phyloP scores from a whole-genome alignment of 495 filamentous ascomycete genomes.

The Aeminium ludgeri region DNA sequence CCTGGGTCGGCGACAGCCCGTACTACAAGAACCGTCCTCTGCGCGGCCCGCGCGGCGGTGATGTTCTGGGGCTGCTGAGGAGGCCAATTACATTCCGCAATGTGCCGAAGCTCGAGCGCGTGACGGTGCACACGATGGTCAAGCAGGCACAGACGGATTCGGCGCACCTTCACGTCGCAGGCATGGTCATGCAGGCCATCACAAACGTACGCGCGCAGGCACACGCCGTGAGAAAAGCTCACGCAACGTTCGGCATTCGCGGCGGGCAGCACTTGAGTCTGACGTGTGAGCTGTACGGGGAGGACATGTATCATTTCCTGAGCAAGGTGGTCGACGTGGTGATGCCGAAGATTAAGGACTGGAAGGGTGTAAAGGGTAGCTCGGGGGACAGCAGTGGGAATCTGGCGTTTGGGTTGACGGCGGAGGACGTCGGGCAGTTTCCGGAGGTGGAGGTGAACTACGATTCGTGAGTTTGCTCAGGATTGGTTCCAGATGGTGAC shows the following conservation, averaged over 20 bases:
- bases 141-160: slow-evolving; percentile 42
- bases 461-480: slow-evolving; percentile 49
- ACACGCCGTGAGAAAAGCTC: slow-evolving; percentile 47
- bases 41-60: slow-evolving; percentile 63
- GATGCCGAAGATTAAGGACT: slow-evolving; percentile 88
- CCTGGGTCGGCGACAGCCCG: slow-evolving; percentile 78
- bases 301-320: slow-evolving; percentile 77
- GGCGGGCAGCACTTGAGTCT: slow-evolving; percentile 41
- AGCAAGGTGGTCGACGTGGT: slow-evolving; percentile 75
- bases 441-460: slow-evolving; percentile 89
- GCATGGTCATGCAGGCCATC: slow-evolving; percentile 70
- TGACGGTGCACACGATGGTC: slow-evolving; percentile 64
- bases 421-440: slow-evolving; percentile 60
- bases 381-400: slow-evolving; percentile 77
- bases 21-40: slow-evolving; percentile 84
- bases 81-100: slow-evolving; percentile 69
- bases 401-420: slow-evolving; percentile 58
- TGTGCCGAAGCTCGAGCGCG: slow-evolving; percentile 61
- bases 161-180: slow-evolving; percentile 57
- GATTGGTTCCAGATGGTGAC: neutral
- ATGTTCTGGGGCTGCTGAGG: slow-evolving; percentile 50
- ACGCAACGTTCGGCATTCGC: slow-evolving; percentile 45
- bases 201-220: slow-evolving; percentile 58
- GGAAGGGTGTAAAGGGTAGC: slow-evolving; percentile 59
- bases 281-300: slow-evolving; percentile 54